Base-by-base conservation (phyloP, 2,329 filamentous ascomycete species). In the Penicillium capsulatum region DNA sequence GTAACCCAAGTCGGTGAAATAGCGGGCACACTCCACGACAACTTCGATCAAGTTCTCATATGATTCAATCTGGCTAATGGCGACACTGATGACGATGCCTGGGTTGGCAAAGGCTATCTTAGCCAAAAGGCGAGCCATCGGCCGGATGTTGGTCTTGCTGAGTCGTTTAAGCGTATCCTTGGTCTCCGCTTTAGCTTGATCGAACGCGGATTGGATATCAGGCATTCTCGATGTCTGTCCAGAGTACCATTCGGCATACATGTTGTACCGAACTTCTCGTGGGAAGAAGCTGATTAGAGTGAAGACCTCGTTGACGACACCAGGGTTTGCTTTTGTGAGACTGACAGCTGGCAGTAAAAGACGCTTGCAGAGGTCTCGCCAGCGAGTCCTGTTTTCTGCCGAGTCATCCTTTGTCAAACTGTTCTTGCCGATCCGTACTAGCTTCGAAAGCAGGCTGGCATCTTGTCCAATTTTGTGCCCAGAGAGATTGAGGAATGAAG, bases 41-140 rank as follows among this genome's bases (percentile, higher is more conserved):
- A 88, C 87, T 46, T 95, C 87, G 40, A 95, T 95, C 45, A 98
- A 76, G 59, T 97, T 98, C 60, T 85, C 86, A 62, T 98, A 98
- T 0, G 85, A 83, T 64, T 98, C 90, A 43, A 96, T 87, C 63
- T 96, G 90, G 47, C 83, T 83, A 42, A 98, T 80, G 5, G 90
- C 88, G 40, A 91, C 85, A 55, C 82, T 82, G 69, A 96, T 95
- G 16, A 97, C 90, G 40, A 95, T 77, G 17, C 91, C 91, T 1
- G 92, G 94, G 30, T 88, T 92, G 1, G 88, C 83, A 55, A 88
- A 86, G 17, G 90, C 89, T n/a, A 90, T 85, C 66, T 96, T 97
- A 7, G 91, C 90, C 19, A 98, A 75, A 26, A 83, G 81, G 58
- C 90, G 83, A 33, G 90, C 89, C 81, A 95, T 95, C 32, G 83